phyloP scores from a whole-genome alignment of 306 rosid species.

The Prunus fruticosa region DNA sequence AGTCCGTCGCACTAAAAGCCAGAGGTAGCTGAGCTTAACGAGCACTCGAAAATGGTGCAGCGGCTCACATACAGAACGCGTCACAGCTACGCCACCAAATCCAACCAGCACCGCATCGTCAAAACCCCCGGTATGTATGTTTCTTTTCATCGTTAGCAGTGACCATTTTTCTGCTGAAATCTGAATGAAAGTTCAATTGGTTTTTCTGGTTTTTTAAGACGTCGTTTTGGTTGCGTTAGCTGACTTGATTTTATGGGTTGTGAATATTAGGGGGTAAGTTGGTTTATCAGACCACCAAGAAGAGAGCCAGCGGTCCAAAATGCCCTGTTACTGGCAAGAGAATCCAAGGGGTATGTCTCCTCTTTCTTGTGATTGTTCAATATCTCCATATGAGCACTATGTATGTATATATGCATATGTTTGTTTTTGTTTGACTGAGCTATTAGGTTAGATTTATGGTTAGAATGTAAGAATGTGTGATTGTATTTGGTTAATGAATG shows the following conservation, averaged over 20 bases:
- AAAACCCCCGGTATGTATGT: slow-evolving; percentile 66
- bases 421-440: background rate
- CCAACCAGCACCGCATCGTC: slow-evolving; percentile 82
- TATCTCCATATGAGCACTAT: too few relatives aligned
- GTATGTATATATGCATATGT: background rate
- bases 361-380: background rate
- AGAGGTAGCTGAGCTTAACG: slow-evolving; percentile 4
- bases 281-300: slow-evolving; percentile 80
- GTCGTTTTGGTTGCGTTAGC: background rate
- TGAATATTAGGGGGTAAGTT: slow-evolving; percentile 65
- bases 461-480: background rate
- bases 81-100: slow-evolving; percentile 88
- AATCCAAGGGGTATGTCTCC: slow-evolving; percentile 73
- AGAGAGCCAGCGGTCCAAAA: slow-evolving; percentile 93
- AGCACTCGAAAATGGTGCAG: slow-evolving; percentile 59
- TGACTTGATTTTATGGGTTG: background rate
- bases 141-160: background rate
- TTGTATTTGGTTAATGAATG: background rate
- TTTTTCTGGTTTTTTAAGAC: too few relatives aligned
- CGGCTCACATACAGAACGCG: slow-evolving; percentile 76
- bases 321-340: slow-evolving; percentile 95
- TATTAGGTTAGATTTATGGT: background rate
- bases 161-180: background rate
- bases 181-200: background rate
- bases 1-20: background rate